Percentiles rank a stretch among this genome's conserved stretches.
Conservation (phyloP, 306 rosid genomes). For the Vigna trinervia region DNA sequence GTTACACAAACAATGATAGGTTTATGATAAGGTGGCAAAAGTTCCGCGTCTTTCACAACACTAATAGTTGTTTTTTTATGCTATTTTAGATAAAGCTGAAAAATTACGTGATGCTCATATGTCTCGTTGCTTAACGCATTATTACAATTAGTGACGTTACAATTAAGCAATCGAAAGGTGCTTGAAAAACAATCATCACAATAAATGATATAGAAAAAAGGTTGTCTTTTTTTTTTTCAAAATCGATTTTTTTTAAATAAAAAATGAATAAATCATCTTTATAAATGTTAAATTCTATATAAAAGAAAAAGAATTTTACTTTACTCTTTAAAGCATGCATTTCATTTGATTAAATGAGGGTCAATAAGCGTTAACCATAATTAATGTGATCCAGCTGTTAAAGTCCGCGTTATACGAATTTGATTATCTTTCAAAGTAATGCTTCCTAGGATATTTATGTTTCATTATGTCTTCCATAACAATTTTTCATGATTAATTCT, state of each 20-base stretch:
- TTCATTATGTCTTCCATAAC: conserved; percentile 8
- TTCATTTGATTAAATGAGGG: neutral
- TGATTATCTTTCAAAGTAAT: neutral
- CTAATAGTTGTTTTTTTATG: no score
- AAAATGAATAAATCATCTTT: neutral
- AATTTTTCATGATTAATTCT: neutral
- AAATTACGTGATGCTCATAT: conserved; percentile 20
- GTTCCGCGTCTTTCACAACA: conserved; percentile 27
- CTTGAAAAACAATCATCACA: neutral
- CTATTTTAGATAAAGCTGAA: conserved; percentile 14
- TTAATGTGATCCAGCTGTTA: neutral
- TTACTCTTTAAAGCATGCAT: neutral
- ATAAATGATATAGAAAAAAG: neutral
- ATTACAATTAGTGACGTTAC: neutral
- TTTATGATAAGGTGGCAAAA: conserved; percentile 25
- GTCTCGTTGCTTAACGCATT: conserved; percentile 1
- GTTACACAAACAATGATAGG: no score
- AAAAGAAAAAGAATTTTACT: neutral
- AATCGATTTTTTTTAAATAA: no score
- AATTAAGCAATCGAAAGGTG: conserved; percentile 2
- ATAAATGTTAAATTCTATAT: neutral
- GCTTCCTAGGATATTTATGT: neutral
- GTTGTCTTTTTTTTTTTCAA: neutral
- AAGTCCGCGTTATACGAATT: neutral
- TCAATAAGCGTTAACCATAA: neutral